Evolutionary conservation across 148 eudicot species (phyloP).

Genomic region (Chenopodium formosanum): DNA sequence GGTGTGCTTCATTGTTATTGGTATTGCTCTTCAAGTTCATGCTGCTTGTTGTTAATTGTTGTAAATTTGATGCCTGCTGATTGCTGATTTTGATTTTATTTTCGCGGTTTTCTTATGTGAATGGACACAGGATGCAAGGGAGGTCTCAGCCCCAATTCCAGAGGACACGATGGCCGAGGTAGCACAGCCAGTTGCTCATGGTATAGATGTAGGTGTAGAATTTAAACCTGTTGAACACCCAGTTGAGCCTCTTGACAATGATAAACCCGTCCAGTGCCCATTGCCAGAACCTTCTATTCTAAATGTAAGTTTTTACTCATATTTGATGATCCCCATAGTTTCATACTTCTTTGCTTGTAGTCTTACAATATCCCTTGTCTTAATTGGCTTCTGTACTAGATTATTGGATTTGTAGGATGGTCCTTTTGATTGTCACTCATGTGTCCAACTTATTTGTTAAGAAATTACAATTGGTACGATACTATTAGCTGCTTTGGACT

Average conservation of each 20-base stretch:
- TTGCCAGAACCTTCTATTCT: constrained; percentile 87
- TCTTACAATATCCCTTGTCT: background rate
- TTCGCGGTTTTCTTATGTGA: background rate
- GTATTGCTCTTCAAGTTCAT: constrained; percentile 13
- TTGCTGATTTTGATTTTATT: constrained; percentile 2
- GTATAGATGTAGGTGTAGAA: constrained; percentile 62
- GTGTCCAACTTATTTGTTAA: background rate
- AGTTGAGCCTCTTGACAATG: constrained; percentile 67
- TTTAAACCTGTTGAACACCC: constrained; percentile 92
- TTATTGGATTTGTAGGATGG: background rate
- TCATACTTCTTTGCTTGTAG: background rate
- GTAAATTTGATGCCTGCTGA: background rate
- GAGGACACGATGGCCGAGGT: constrained; percentile 33
- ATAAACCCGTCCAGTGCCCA: constrained; percentile 82
- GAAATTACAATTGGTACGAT: background rate
- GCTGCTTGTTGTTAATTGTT: background rate
- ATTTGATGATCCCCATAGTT: background rate
- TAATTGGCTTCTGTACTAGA: background rate
- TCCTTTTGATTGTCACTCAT: no score
- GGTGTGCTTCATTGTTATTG: constrained; percentile 25
- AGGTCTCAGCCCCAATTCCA: constrained; percentile 38
- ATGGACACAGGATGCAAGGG: constrained; percentile 48
- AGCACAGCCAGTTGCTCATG: constrained; percentile 40
- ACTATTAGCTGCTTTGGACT: background rate
- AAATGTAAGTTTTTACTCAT: constrained; percentile 53